These are phyloP conservation scores for Verticillium nonalfalfae DNA, from an alignment of 2,329 filamentous ascomycete genomes.

Conservation along the genomic window DNA sequence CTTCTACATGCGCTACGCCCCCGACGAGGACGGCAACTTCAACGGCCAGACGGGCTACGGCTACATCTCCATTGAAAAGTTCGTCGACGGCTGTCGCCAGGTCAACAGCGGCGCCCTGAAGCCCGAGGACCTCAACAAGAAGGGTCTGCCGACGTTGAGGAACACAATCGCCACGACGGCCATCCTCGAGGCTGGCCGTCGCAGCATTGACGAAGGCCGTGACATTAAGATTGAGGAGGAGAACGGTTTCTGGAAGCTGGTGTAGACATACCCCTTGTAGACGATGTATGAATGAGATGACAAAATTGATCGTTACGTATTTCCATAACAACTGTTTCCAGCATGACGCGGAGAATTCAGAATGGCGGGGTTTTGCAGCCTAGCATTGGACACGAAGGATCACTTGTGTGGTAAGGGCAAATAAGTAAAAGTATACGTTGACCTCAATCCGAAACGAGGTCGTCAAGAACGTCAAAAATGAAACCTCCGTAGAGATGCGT, in stretches of 20 bases:
- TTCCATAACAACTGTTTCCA: neutral
- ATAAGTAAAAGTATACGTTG: neutral
- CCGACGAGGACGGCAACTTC: constrained; percentile 93
- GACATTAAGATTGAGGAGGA: constrained; percentile 67
- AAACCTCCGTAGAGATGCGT: neutral
- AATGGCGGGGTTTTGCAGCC: too few relatives aligned
- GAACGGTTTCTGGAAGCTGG: constrained; percentile 62
- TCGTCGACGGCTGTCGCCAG: constrained; percentile 77
- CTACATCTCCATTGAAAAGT: constrained; percentile 93
- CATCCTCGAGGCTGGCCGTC: constrained; percentile 80
- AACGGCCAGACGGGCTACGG: constrained; percentile 86
- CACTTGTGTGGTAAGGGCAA: too few relatives aligned
- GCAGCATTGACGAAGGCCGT: constrained; percentile 76
- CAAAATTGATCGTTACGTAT: neutral
- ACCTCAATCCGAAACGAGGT: neutral
- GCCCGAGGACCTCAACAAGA: constrained; percentile 69
- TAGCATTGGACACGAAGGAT: too few relatives aligned
- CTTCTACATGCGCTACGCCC: constrained; percentile 92
- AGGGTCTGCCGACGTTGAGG: constrained; percentile 75
- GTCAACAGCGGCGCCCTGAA: constrained; percentile 69
- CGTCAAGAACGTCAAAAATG: neutral
- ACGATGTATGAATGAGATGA: neutral
- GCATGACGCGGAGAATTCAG: neutral
- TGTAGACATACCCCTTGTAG: constrained; percentile 22
- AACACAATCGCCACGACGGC: constrained; percentile 92